Evolutionary conservation across 176 grass and related monocot genomes (phyloP).

Genomic region (Coix lacrymajobi): DNA sequence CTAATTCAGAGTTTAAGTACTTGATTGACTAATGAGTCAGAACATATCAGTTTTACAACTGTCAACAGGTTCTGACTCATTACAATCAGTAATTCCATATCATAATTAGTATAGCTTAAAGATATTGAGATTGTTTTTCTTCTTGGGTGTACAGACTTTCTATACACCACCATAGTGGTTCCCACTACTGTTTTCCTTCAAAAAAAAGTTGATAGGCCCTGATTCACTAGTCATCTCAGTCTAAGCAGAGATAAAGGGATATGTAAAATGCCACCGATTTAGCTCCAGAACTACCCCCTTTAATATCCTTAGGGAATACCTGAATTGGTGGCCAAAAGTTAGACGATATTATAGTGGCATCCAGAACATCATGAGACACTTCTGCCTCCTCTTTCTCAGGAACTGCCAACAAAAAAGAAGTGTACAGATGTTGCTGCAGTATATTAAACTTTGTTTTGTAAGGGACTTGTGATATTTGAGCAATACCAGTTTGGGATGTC

Average conservation of each 20-base stretch:
- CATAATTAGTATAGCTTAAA: neutral
- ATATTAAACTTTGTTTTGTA: conserved; percentile 18
- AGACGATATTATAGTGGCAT: conserved; percentile 95
- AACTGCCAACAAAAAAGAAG: conserved; percentile 39
- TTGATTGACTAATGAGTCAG: neutral
- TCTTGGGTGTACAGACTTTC: neutral
- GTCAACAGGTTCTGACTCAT: neutral
- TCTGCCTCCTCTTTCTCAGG: conserved; percentile 51
- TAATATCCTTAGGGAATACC: conserved; percentile 34
- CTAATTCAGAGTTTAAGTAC: neutral
- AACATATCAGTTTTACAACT: neutral
- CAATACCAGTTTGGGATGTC: conserved; percentile 31
- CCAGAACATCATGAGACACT: conserved; percentile 73
- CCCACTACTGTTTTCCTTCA: neutral
- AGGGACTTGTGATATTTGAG: conserved; percentile 21
- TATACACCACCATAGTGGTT: neutral
- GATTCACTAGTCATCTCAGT: neutral
- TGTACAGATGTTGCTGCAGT: conserved; percentile 20
- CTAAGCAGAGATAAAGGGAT: neutral
- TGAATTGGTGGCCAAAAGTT: conserved; percentile 99
- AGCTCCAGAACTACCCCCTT: conserved; percentile 1
- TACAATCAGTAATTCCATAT: neutral
- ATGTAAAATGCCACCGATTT: neutral
- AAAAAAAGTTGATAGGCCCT: neutral
- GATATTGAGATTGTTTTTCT: neutral